A percentile compares a stretch with the other conserved stretches of the same genome.
Evolutionary conservation across 441 rosid genomes (phyloP).

Genomic region (Pelargonium cotyledonis): DNA sequence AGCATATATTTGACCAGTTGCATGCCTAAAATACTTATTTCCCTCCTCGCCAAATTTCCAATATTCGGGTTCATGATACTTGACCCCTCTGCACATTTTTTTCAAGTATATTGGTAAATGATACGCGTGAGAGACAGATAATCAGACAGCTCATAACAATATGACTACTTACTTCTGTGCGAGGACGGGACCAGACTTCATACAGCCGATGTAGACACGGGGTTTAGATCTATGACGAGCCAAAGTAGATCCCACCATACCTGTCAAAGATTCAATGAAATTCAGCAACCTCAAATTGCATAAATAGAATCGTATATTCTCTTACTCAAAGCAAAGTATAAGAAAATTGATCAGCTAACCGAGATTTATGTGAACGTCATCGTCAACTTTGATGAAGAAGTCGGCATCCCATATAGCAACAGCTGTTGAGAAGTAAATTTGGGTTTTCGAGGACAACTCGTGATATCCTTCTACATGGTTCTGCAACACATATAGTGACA

Average conservation of each 20-base stretch:
- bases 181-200: constrained; percentile 92
- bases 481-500: neutral
- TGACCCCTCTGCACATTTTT: constrained; percentile 41
- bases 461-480: constrained; percentile 82
- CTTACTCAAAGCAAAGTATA: no score
- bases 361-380: constrained; percentile 75
- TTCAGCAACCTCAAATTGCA: no score
- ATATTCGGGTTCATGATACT: constrained; percentile 77
- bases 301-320: no score
- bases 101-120: neutral
- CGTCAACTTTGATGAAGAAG: constrained; percentile 82
- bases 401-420: constrained; percentile 71
- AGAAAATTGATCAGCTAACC: constrained; percentile 24
- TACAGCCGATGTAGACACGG: constrained; percentile 74
- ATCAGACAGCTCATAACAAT: neutral
- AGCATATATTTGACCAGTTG: constrained; percentile 78
- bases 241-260: constrained; percentile 45
- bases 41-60: constrained; percentile 94
- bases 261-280: constrained; percentile 24
- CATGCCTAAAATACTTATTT: constrained; percentile 78
- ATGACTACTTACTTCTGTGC: constrained; percentile 46
- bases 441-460: constrained; percentile 68
- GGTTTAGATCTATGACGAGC: constrained; percentile 55
- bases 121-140: neutral
- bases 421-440: constrained; percentile 77